Evolutionary conservation across 164 flowering plant genomes (phyloP), one percentile per base, ranked within the genome.

Genomic region (Protea cynaroides): DNA sequence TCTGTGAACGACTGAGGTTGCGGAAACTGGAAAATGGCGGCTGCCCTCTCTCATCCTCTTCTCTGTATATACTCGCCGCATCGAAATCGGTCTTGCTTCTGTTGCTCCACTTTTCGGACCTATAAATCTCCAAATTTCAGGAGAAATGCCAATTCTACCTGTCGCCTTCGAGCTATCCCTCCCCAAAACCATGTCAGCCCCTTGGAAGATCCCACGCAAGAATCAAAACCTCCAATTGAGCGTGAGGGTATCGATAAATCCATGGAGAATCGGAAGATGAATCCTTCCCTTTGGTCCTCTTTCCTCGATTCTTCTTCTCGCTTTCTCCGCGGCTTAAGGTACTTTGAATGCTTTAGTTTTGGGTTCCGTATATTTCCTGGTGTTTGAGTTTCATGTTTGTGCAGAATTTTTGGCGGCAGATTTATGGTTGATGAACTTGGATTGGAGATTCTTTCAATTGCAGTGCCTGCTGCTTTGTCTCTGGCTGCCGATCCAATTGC

Each of bases 401-500:
- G 15, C 58, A 7, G 38, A 40, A 37, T 36, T 59, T 65, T 66
- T 61, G 82, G 86, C 67, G 76, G 78, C 56, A 76, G 61, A 15
- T 38, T 81, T 62, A 76, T 57, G 65, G 22, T 69, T 59, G 91
- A 81, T 65, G 76, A 73, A 22, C 77, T 87, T 25, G 87, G 81
- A 14, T 37, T 65, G 74, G 90, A 86, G 65, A 84, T 90, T 43
- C 60, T 82, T 43, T 74, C 87, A 0, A 85, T 90, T 59, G 97
- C 97, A 14, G 71, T 87, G 66, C 94, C 97, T 25, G 97, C 97
- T 59, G 86, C 84, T 7, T 65, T 90, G 79, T 91, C 94, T 60
- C 81, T 90, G 54, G 90, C 92, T 38, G 97, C 97, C 68, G 97
- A 90, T 64, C 97, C 97, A 0, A 76, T 90, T 52, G 57, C 92